Evolutionary conservation across 1,284 basidiomycete genomes (phyloP), one percentile per base, ranked within the genome.

Genomic region (Gyrodon tennesseensis): DNA sequence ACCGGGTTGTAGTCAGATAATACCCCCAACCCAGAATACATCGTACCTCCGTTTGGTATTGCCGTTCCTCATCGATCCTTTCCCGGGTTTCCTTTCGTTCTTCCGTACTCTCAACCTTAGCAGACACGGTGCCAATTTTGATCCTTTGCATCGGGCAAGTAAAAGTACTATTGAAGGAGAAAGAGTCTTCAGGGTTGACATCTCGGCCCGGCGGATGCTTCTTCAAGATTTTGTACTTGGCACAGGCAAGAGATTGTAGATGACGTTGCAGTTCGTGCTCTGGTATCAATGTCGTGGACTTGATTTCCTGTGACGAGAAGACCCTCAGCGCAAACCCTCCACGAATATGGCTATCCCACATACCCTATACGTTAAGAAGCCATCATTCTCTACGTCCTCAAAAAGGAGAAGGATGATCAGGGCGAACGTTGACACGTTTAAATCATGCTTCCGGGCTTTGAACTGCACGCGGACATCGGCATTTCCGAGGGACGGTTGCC

Each of bases 161-260:
- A 77, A 99, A 99, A 56, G 84, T 83, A 21, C 79, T 74, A 71
- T 99, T 98, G 83, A 98, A 99, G 2, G 90, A 88, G 77, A 99
- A 99, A 1, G 84, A 82, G 75, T 99, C 97, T 21, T 80, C 80
- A 0, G 80, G 71, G 62, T 86, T 80, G 52, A 99, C 83, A 46
- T 98, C 95, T 44, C 94, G 86, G 6, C 93, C 87, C 57, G 91
- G 87, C 2, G 97, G 97, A 68, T 91, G 89, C 75, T 99, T 99
- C 75, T 88, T 92, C 65, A 99, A 78, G 43, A 99, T 84, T 73
- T 96, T 95, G 82, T 86, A 96, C 77, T 97, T 99, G n/a, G 92
- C 95, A 74, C 96, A 99, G 3, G 97, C 96, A 18, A 99, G 84
- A 0, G 95, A 96, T 76, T 99, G 97, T 15, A 99, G 83, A 67